Base-by-base conservation (phyloP, 768 basidiomycete genomes). In the Crucibulum laeve region DNA sequence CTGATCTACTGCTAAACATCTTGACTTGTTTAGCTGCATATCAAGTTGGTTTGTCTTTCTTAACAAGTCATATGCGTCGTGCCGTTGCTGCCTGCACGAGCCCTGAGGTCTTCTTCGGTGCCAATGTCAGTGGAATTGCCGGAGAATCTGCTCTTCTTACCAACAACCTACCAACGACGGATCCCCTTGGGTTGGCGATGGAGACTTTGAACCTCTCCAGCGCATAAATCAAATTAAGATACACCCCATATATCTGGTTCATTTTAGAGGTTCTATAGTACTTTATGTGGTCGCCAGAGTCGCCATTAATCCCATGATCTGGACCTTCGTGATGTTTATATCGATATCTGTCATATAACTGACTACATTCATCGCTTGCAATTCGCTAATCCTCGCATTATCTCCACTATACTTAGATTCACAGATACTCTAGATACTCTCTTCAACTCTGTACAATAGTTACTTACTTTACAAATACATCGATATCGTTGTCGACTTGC, bases 61-160 rank as follows among this genome's bases (percentile, higher is more conserved):
- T 99, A 53, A 90, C 91, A 17, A 87, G 75, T 25, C 89, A 91
- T 58, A 95, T 96, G 91, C 81, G 95, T 32, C 86, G 95, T 35
- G 95, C 96, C 7, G 88, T 98, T 19, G 87, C 95, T 2, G 84
- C 92, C 11, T 96, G 95, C 67, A 94, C 92, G 0, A 89, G 87
- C 42, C 92, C 92, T 7, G 92, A 93, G 58, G 77, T 91, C 25
- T 89, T 91, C 78, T 92, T 92, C 56, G 80, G 81, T 43, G 67
- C 70, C 24, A 65, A 68, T 4, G 69, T 61, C 25, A 61, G 62
- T 43, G 60, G 62, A 5, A 51, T 61, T 28, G 55, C 46, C 34
- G 58, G 53, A 10, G 68, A 74, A 22, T 59, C 60, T 5, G 60
- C 63, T 19, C 56, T 65, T 11, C 51, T 64, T 42, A 66, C 61